phyloP scores from a whole-genome alignment of 2,329 filamentous ascomycete genomes.

The Ophiostoma piceae region DNA sequence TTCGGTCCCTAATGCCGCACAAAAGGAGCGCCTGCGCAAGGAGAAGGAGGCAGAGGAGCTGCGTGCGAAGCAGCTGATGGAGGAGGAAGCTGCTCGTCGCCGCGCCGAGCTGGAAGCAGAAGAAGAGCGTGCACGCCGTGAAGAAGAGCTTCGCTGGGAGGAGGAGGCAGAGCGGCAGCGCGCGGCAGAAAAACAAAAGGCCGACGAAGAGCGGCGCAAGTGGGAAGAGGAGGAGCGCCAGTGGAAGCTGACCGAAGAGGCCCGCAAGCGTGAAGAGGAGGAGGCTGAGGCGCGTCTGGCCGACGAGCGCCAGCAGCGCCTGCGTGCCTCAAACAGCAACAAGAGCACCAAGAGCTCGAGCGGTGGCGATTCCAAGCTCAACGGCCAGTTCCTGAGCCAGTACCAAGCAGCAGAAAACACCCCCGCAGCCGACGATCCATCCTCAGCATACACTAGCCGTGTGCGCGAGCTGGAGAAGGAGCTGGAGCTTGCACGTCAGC shows the following conservation, averaged over 20 bases:
- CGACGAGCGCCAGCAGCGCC: conserved; percentile 59
- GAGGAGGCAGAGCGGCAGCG: conserved; percentile 57
- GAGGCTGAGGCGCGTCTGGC: conserved; percentile 64
- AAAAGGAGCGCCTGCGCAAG: conserved; percentile 68
- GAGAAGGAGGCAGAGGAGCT: conserved; percentile 56
- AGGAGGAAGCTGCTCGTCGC: conserved; percentile 46
- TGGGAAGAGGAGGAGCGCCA: conserved; percentile 63
- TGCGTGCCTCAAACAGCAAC: conserved; percentile 44
- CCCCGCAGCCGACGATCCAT: conserved; percentile 39
- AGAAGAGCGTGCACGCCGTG: conserved; percentile 55
- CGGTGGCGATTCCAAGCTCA: conserved; percentile 58
- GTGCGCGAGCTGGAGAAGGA: conserved; percentile 76
- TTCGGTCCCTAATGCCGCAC: conserved; percentile 70
- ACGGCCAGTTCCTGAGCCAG: conserved; percentile 80
- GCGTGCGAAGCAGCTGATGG: conserved; percentile 47
- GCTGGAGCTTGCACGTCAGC: conserved; percentile 55
- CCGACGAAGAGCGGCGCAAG: conserved; percentile 56
- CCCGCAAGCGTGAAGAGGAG: conserved; percentile 64
- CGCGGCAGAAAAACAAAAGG: conserved; percentile 52
- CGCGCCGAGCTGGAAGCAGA: conserved; percentile 49
- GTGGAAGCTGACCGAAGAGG: conserved; percentile 66
- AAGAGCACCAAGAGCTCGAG: conserved; percentile 38
- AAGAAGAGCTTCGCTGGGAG: conserved; percentile 64
- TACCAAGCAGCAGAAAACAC: conserved; percentile 65
- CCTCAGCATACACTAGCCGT: conserved; percentile 55